Base-by-base conservation (phyloP, 2,329 filamentous ascomycete genomes). In the Penicillium freii region DNA sequence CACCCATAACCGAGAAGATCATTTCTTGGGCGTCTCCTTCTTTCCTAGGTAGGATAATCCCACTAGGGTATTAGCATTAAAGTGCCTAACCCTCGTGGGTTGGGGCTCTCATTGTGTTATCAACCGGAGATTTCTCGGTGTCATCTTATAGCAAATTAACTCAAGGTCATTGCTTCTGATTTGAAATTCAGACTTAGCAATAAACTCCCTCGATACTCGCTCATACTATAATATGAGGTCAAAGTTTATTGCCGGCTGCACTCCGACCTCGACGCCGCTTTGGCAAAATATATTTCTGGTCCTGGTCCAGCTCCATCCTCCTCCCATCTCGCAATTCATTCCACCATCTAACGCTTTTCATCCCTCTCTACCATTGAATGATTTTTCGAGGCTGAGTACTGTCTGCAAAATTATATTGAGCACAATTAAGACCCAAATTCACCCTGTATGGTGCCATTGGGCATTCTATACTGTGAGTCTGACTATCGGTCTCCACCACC, bases 211-310 rank as follows among this genome's bases (percentile, higher is more conserved):
- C 9, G 4, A 42, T 27, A 23, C 5, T n/a, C 25, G 36, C 25
- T 31, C 9, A 33, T 23, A 13, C 7, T 29, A 27, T 23, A 13
- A 23, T 10, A 15, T 43, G 27, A 51, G 13, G 13, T 31, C 31
- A 11, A 47, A 25, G 45, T 27, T 31, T 43, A 31, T 10, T 51
- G 19, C 48, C 48, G 6, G 8, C 31, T 23, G 17, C 2, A 23
- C 31, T 19, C 29, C 29, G 50, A 52, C 27, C 50, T 52, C 19
- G 29, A 43, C 19, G 40, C 50, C 50, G 50, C 40, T 38, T 25
- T 53, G 40, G 50, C 50, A 53, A 53, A 46, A 53, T 53, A 46
- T 46, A 51, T 51, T 9, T 5, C 6, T 5, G 13, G 7, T 5
- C 13, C 25, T 21, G 25, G 1, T 11, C 17, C 17, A n/a, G 17